Base-by-base conservation (phyloP, 805 yeast genomes). In the Kuraishia molischiana region DNA sequence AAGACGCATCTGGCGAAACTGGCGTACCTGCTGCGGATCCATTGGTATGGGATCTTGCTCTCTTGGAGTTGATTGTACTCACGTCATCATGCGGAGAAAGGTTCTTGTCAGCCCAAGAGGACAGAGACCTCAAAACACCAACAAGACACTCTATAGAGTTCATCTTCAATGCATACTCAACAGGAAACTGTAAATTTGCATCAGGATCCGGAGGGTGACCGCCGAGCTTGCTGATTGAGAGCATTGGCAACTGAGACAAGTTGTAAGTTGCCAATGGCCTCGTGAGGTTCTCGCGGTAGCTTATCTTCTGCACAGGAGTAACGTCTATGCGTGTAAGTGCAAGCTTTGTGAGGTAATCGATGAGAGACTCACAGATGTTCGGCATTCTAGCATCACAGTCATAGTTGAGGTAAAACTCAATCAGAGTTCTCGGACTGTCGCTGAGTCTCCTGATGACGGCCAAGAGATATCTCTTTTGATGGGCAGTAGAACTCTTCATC, bases 321-420 rank as follows among this genome's bases (percentile, higher is more conserved):
- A 82, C 77, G 5, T 78, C 86, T 4, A 83, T 80, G 41, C 86
- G 70, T 0, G 80, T 67, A 28, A 85, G 62, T 0, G 96, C 79
- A 42, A 69, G 67, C 54, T 65, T 79, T 51, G 86, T 82, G 45
- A 92, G 66, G 47, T 82, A 79, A 46, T 86, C 89, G 38, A 87
- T 75, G 32, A 87, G 66, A 36, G 77, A 68, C 59, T 92, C 98
- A 59, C 89, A 85, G 36, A 89, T 67, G 55, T 92, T 92, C 29
- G 92, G 83, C 69, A 79, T 73, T 2, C 73, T 61, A 24, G 77
- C 64, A 54, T 87, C 95, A 65, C 99, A 92, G 58, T 92, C 99
- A 57, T 92, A 94, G 59, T 92, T 92, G 51, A 92, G 69, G 54
- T 90, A 92, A 41, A 92, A 77, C 61, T 92, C 99, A 41, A 94